Percentiles rank a stretch among this genome's conserved stretches.
phyloP scores from a whole-genome alignment of 2,329 filamentous ascomycete species.

The Trichoderma semiorbis region DNA sequence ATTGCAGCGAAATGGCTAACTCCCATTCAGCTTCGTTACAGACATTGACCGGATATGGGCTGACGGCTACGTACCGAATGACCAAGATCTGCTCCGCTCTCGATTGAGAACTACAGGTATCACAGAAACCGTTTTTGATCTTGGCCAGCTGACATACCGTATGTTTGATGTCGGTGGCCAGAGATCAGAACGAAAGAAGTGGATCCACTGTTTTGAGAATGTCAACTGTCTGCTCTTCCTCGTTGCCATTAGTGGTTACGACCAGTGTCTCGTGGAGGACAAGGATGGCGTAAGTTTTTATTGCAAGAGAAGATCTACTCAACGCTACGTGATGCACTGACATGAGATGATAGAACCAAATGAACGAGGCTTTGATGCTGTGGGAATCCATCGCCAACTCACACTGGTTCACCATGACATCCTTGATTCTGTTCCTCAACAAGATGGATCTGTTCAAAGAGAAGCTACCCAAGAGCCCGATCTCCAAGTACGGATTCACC shows the following conservation, averaged over 20 bases:
- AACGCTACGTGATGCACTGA: constrained; percentile 18
- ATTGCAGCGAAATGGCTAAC: constrained; percentile 20
- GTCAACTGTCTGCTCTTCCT: constrained; percentile 93
- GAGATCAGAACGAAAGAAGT: constrained; percentile 96
- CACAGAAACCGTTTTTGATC: constrained; percentile 90
- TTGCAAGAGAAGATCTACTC: neutral
- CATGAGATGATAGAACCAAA: constrained; percentile 64
- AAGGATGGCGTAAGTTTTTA: constrained; percentile 64
- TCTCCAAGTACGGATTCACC: constrained; percentile 77
- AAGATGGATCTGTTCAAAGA: constrained; percentile 89
- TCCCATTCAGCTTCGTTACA: constrained; percentile 67
- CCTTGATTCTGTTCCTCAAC: constrained; percentile 85
- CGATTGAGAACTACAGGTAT: constrained; percentile 98
- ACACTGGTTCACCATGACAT: constrained; percentile 86
- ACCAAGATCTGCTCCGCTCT: constrained; percentile 90
- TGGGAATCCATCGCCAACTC: constrained; percentile 88
- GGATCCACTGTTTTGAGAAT: constrained; percentile 99
- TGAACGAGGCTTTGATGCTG: constrained; percentile 83
- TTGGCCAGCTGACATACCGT: constrained; percentile 88
- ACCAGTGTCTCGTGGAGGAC: constrained; percentile 92
- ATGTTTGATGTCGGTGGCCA: constrained; percentile 98
- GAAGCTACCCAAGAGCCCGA: constrained; percentile 77
- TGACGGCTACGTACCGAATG: constrained; percentile 89
- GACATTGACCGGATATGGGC: constrained; percentile 76
- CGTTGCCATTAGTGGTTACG: constrained; percentile 95